A percentile compares a stretch with the other conserved stretches of the same genome.
These are phyloP conservation scores for Parietaria judaica DNA, from an alignment of 306 rosid species.

Conservation along the genomic window DNA sequence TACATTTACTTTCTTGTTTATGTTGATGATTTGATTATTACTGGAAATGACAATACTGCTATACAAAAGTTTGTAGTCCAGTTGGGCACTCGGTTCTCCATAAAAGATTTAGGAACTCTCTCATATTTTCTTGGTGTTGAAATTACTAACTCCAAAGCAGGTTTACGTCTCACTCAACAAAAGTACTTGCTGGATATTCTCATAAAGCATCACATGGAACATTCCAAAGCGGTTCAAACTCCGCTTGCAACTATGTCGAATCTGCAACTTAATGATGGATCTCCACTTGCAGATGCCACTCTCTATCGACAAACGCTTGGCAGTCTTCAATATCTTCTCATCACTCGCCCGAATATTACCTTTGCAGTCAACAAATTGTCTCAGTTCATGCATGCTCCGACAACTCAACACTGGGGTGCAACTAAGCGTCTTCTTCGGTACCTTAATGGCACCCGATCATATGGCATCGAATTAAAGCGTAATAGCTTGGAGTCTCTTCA, in stretches of 20 bases:
- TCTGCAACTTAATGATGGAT: neutral
- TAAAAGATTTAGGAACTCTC: too few species aligned
- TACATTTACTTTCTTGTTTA: too few species aligned
- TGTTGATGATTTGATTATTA: too few species aligned
- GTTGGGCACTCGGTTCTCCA: too few species aligned
- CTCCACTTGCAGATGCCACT: neutral
- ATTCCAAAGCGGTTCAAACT: too few species aligned
- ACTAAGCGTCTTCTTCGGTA: neutral
- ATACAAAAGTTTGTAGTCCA: too few species aligned
- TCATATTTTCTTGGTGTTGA: too few species aligned
- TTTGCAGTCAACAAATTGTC: neutral
- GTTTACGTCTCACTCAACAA: too few species aligned
- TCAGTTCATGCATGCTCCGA: neutral
- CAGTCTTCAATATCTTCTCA: neutral
- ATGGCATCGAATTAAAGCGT: neutral
- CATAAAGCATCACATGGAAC: neutral
- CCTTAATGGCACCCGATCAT: neutral
- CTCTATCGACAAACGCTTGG: neutral
- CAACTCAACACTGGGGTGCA: neutral
- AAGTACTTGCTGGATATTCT: neutral
- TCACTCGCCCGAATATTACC: neutral
- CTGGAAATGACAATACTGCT: too few species aligned
- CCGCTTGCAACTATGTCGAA: too few species aligned
- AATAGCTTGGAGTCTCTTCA: neutral
- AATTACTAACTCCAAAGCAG: too few species aligned